Evolutionary conservation across 148 eudicot genomes (phyloP).

Genomic region (Silene conica): DNA sequence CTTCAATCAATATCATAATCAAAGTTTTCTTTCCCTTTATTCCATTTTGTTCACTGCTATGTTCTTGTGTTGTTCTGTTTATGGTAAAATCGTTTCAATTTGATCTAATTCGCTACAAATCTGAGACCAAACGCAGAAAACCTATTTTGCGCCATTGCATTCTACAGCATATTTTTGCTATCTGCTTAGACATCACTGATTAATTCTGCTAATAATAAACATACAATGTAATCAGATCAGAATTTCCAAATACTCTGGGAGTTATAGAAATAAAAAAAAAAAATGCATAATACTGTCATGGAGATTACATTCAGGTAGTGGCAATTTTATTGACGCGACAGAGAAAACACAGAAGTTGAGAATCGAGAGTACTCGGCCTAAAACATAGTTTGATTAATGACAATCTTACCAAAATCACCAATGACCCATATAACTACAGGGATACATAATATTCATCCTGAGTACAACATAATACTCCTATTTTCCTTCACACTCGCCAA

Average conservation of each 20-base stretch:
- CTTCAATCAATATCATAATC: background rate
- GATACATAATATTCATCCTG: background rate
- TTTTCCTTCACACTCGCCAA: background rate
- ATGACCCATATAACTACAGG: background rate
- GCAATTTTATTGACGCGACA: background rate
- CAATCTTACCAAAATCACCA: constrained; percentile 8
- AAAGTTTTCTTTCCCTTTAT: too few relatives aligned
- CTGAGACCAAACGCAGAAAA: background rate
- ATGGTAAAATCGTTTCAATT: too few relatives aligned
- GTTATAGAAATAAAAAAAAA: background rate
- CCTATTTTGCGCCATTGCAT: background rate
- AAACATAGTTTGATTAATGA: background rate
- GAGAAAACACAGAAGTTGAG: background rate
- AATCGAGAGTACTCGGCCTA: background rate
- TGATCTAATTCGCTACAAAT: background rate
- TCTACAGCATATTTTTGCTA: background rate
- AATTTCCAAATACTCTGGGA: background rate
- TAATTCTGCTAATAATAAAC: background rate
- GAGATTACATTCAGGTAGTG: background rate
- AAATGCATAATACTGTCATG: background rate
- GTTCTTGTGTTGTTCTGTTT: background rate
- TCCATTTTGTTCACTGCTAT: background rate
- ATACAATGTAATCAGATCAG: background rate
- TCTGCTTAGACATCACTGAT: too few relatives aligned
- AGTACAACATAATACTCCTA: background rate